Conservation (phyloP, 75 land plant species). For the Picea glauca region DNA sequence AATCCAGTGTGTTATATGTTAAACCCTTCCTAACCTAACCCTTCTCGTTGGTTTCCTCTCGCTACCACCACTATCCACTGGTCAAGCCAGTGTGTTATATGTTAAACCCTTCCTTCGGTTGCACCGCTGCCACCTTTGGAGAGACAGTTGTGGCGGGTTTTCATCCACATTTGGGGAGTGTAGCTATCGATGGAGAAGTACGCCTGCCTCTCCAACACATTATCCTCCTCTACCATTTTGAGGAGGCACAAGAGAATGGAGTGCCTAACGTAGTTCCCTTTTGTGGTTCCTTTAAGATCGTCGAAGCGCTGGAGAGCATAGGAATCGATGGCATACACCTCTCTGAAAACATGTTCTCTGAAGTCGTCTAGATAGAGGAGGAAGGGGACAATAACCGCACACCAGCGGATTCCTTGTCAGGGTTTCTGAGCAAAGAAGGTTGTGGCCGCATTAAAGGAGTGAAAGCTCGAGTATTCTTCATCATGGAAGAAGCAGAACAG, state of each 20-base stretch:
- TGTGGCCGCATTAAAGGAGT: neutral
- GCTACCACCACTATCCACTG: too few relatives aligned
- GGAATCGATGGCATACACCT: slow-evolving; percentile 71
- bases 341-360: slow-evolving; percentile 68
- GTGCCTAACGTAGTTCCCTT: slow-evolving; percentile 72
- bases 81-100: too few relatives aligned
- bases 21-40: too few relatives aligned
- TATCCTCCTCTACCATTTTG: slow-evolving; percentile 9
- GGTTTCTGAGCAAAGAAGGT: neutral
- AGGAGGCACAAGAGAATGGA: slow-evolving; percentile 22
- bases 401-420: slow-evolving; percentile 55
- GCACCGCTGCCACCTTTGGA: neutral
- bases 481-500: neutral
- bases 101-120: too few relatives aligned
- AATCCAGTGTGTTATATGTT: too few relatives aligned
- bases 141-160: slow-evolving; percentile 35
- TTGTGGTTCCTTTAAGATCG: slow-evolving; percentile 66
- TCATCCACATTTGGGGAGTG: slow-evolving; percentile 53
- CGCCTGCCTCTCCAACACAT: slow-evolving; percentile 33
- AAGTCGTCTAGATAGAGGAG: slow-evolving; percentile 61
- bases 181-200: slow-evolving; percentile 42
- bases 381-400: slow-evolving; percentile 85
- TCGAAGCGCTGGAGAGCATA: slow-evolving; percentile 54
- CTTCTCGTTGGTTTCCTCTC: too few relatives aligned
- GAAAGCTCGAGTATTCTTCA: neutral